A percentile compares a stretch with the other conserved stretches of the same genome.
Evolutionary conservation across 768 basidiomycete genomes (phyloP).

Genomic region (Obba rivulosa): DNA sequence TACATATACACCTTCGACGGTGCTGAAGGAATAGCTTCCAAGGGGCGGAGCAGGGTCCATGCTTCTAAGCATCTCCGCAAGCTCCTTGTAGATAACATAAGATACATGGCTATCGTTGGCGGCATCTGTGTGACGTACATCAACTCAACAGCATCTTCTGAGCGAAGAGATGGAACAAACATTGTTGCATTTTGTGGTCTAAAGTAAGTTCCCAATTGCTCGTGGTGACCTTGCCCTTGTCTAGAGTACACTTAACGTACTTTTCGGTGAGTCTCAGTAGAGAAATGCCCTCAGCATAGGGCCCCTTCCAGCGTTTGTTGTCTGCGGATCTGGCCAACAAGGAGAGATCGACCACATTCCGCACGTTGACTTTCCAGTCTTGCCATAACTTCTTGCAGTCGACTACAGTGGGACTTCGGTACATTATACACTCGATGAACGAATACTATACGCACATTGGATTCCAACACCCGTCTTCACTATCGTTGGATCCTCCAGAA

Average conservation of each 20-base stretch:
- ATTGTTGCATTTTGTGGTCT: conserved; percentile 44
- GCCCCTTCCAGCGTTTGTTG: conserved; percentile 68
- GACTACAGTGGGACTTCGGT: conserved; percentile 30
- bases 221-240: conserved; percentile 54
- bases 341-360: conserved; percentile 62
- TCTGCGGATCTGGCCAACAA: conserved; percentile 68
- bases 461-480: conserved; percentile 73
- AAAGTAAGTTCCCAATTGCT: conserved; percentile 68
- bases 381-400: conserved; percentile 63
- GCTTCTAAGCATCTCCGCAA: conserved; percentile 37
- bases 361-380: conserved; percentile 35
- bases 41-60: conserved; percentile 30
- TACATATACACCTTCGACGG: conserved; percentile 39
- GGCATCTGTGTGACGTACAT: conserved; percentile 45
- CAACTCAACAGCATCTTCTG: background rate
- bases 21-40: conserved; percentile 55
- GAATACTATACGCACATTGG: conserved; percentile 39
- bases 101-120: conserved; percentile 69
- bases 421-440: background rate
- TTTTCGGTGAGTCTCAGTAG: conserved; percentile 59
- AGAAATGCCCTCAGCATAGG: conserved; percentile 54
- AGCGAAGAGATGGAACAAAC: conserved; percentile 35
- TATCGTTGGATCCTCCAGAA: conserved; percentile 50
- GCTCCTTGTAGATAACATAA: conserved; percentile 42
- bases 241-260: conserved; percentile 47